Base-by-base conservation (phyloP, 352 stramenopile species). In the Globisporangium irregulare region DNA sequence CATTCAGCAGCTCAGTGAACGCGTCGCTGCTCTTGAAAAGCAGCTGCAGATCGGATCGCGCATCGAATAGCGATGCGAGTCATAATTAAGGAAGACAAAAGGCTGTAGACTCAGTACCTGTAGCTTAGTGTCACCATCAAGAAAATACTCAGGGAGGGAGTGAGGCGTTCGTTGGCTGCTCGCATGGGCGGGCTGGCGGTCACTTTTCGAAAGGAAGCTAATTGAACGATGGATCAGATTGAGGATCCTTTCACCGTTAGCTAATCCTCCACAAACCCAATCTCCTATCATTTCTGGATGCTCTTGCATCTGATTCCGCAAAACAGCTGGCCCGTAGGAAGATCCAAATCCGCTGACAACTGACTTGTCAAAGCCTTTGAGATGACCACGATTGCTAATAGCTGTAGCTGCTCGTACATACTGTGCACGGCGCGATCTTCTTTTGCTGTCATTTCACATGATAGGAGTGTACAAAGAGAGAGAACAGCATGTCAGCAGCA, bases 1-100 rank as follows among this genome's bases (percentile, higher is more conserved):
- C 29, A 77, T 87, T 55, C 78, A 81, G 58, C 67, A 77, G 24
- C 74, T 87, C 15, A 62, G 75, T 38, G 62, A 81, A 15, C 74
- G 73, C 29, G 74, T 87, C 22, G 70, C 70, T 4, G 48, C 29
- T 12, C 72, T 87, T 66, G 78, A 87, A 53, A 66, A 66, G 51
- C 41, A 69, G 69, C 55, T 69, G 18, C 51, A 66, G 38, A 46
- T 8, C 38, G 38, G 24, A 41, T 59, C 46, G 56, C 27, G 22
- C 25, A 8, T 67, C n/a, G 22, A 41, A 15, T 14, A 48, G 41
- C 41, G 41, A 48, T 48, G 41, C 41, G 14, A 48, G 41, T 48
- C 15, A n/a, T 48, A 18, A 20, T 46, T 46, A n/a, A 14, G 41
- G 41, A n/a, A 48, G 41, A 48, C 14, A 15, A n/a, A n/a, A n/a